Percentiles rank a stretch among this genome's conserved stretches.
Conservation (phyloP, 2,329 filamentous ascomycete genomes). For the Ophiostoma piceae region DNA sequence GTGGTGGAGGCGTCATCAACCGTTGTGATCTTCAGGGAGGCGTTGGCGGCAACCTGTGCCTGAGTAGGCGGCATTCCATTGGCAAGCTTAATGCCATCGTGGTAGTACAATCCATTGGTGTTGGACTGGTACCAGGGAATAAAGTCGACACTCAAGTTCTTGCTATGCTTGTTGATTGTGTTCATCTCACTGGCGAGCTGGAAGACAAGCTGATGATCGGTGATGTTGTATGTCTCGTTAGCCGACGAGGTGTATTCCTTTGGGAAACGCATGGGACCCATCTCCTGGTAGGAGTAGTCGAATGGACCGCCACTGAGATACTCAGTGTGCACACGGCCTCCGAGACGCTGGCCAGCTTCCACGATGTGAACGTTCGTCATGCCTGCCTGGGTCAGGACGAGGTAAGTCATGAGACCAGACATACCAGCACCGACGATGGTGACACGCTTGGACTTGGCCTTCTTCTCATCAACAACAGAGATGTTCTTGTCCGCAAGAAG, state of each 20-base stretch:
- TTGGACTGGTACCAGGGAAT: constrained; percentile 14
- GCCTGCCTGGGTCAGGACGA: constrained; percentile 7
- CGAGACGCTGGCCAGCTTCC: constrained; percentile 5
- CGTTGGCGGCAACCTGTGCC: constrained; percentile 2
- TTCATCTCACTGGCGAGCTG: constrained; percentile 14
- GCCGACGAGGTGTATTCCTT: constrained; percentile 7
- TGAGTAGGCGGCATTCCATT: constrained; percentile 2
- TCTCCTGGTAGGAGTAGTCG: constrained; percentile 15
- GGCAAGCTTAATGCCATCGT: constrained; percentile 1
- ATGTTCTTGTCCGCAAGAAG: neutral
- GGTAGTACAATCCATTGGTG: constrained; percentile 3
- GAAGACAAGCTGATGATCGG: constrained; percentile 13
- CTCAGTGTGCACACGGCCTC: constrained; percentile 12
- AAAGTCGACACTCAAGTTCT: constrained; percentile 12
- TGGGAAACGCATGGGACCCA: constrained; percentile 11
- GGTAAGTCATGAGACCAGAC: constrained; percentile 9
- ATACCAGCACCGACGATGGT: constrained; percentile 11
- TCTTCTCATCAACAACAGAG: neutral
- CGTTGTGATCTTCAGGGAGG: neutral
- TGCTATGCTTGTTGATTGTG: constrained; percentile 11
- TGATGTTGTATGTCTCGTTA: constrained; percentile 15
- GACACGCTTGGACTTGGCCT: neutral
- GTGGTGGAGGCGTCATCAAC: constrained; percentile 2
- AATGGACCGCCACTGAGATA: constrained; percentile 10
- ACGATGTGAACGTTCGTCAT: constrained; percentile 12